A percentile compares a stretch with the other conserved stretches of the same genome.
Conservation (phyloP, 78 protist species). For the Thecamonas trahens region DNA sequence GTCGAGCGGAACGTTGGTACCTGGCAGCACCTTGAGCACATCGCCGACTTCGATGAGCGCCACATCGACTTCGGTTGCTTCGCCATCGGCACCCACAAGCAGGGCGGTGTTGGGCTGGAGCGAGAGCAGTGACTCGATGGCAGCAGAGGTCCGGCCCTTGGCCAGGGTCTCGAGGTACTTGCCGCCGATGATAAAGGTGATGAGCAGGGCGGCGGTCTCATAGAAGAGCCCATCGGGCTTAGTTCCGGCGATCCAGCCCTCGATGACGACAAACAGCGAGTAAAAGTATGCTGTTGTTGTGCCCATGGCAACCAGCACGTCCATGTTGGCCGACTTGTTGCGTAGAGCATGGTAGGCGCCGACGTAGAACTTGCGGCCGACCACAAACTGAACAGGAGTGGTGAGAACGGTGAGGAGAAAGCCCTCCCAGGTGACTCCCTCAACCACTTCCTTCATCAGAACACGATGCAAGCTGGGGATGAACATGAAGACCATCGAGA, state of each 20-base stretch:
- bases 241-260: too few relatives aligned
- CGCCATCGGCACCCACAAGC: too few relatives aligned
- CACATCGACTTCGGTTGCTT: too few relatives aligned
- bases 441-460: background rate
- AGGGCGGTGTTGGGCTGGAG: slow-evolving; percentile 55
- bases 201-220: slow-evolving; percentile 52
- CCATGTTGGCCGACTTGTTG: slow-evolving; percentile 80
- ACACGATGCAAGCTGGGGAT: background rate
- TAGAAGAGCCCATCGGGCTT: too few relatives aligned
- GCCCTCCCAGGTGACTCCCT: slow-evolving; percentile 4
- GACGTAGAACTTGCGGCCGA: slow-evolving; percentile 63
- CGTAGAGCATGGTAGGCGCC: slow-evolving; percentile 42
- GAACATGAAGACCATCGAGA: too few relatives aligned
- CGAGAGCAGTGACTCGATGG: slow-evolving; percentile 46
- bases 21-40: slow-evolving; percentile 70
- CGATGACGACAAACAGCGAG: slow-evolving; percentile 50
- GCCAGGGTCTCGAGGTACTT: slow-evolving; percentile 80
- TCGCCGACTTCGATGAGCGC: slow-evolving; percentile 60
- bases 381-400: slow-evolving; percentile 60
- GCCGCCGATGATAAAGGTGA: slow-evolving; percentile 84
- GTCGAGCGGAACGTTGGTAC: slow-evolving; percentile 64
- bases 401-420: slow-evolving; percentile 29
- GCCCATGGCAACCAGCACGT: slow-evolving; percentile 79
- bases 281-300: slow-evolving; percentile 69
- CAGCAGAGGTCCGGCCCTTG: slow-evolving; percentile 73